Evolutionary conservation across 208 protist genomes (phyloP).

Genomic region (Leptomonas pyrrhocoris): DNA sequence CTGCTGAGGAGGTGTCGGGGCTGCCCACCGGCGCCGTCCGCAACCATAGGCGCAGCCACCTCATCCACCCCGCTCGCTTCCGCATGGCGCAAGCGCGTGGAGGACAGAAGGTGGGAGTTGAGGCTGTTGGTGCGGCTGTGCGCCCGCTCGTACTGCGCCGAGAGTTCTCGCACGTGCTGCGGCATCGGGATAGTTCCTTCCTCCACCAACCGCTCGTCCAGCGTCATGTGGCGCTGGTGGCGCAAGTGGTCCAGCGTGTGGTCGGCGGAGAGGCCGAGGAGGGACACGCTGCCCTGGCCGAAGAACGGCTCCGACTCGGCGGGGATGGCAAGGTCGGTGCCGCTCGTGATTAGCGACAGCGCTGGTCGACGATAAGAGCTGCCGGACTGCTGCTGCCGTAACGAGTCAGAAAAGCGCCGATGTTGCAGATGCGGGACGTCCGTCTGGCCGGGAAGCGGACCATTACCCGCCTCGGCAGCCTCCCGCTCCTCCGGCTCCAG

Average conservation of each 20-base stretch:
- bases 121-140: conserved; percentile 27
- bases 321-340: neutral
- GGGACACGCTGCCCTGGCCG: neutral
- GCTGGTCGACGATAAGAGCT: neutral
- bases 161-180: conserved; percentile 35
- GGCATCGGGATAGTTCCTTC: conserved; percentile 41
- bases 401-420: conserved; percentile 7
- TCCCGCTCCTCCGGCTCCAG: conserved; percentile 10
- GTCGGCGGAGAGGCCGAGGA: conserved; percentile 13
- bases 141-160: conserved; percentile 42
- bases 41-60: neutral
- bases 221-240: conserved; percentile 39
- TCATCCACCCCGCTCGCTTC: neutral
- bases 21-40: neutral
- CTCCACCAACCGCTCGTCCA: conserved; percentile 50
- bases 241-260: conserved; percentile 3
- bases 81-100: neutral
- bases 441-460: too few relatives aligned
- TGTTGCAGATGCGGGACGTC: neutral
- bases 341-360: conserved; percentile 2
- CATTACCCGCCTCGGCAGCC: conserved; percentile 1
- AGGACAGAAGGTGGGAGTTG: neutral
- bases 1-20: neutral
- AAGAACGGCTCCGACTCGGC: conserved; percentile 14
- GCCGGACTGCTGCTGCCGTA: neutral